Evolutionary conservation across 2,329 filamentous ascomycete genomes (phyloP).

Genomic region (Colletotrichum sp.): DNA sequence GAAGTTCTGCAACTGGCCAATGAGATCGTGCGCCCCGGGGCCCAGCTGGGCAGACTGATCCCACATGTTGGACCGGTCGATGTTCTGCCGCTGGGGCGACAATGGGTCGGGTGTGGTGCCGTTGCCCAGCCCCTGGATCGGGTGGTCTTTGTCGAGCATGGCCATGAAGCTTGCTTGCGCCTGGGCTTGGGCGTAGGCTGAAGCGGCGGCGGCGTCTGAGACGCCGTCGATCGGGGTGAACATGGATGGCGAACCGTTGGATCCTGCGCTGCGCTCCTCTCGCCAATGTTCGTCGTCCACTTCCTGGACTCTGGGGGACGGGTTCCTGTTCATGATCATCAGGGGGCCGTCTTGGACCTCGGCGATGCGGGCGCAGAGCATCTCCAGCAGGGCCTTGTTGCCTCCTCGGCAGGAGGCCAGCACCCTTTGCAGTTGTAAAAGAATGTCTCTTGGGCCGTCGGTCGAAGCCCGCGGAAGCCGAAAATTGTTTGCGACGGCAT

Average conservation of each 20-base stretch:
- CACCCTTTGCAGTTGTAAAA: slow-evolving; percentile 41
- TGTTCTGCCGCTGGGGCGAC: background rate
- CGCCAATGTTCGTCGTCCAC: slow-evolving; percentile 13
- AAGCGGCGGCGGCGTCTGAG: background rate
- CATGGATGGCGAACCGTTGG: background rate
- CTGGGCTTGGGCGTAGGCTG: background rate
- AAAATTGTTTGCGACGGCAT: slow-evolving; percentile 36
- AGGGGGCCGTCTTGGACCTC: slow-evolving; percentile 14
- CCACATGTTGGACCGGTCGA: background rate
- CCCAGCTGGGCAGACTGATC: background rate
- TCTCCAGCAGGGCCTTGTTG: slow-evolving; percentile 41
- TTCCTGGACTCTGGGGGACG: slow-evolving; percentile 10
- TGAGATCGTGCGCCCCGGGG: slow-evolving; percentile 1
- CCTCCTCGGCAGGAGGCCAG: slow-evolving; percentile 47
- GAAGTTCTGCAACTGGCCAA: slow-evolving; percentile 10
- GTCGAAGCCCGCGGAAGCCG: slow-evolving; percentile 18
- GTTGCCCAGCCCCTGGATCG: background rate
- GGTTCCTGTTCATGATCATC: background rate
- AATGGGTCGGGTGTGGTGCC: background rate
- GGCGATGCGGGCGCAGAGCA: slow-evolving; percentile 29
- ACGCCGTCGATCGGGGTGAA: background rate
- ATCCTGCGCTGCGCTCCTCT: background rate
- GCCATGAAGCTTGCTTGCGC: background rate
- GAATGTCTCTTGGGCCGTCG: slow-evolving; percentile 34
- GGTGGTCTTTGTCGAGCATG: background rate